A percentile compares a stretch with the other conserved stretches of the same genome.
Conservation (phyloP, 2,329 filamentous ascomycete species). For the Fusarium sp. region DNA sequence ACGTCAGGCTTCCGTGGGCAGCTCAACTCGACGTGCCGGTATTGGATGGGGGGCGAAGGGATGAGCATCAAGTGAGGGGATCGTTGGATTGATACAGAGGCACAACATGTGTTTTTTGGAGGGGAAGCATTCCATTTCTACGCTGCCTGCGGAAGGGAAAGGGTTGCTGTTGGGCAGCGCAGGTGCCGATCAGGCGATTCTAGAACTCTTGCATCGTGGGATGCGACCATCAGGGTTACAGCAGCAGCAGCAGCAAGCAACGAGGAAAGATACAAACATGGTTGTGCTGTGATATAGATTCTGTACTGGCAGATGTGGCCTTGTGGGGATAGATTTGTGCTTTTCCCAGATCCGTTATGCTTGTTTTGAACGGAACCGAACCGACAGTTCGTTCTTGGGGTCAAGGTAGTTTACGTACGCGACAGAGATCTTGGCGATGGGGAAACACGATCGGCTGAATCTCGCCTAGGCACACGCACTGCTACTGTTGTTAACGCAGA, state of each 20-base stretch:
- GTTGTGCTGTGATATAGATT: background rate
- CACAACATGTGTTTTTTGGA: conserved; percentile 21
- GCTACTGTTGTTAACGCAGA: background rate
- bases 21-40: background rate
- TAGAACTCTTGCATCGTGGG: conserved; percentile 4
- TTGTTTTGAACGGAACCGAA: conserved; percentile 3
- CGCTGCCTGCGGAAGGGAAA: background rate
- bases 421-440: conserved; percentile 3
- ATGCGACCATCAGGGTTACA: conserved; percentile 29
- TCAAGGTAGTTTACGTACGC: background rate
- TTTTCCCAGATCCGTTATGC: conserved; percentile 14
- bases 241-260: background rate
- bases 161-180: conserved; percentile 11
- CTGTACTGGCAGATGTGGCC: conserved; percentile 4
- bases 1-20: conserved; percentile 27
- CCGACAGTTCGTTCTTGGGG: background rate
- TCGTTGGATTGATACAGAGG: conserved; percentile 4
- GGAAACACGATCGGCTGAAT: background rate
- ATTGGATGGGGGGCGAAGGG: background rate
- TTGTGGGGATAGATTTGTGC: conserved; percentile 12
- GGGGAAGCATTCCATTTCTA: conserved; percentile 22
- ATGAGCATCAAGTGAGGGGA: conserved; percentile 18
- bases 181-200: conserved; percentile 33
- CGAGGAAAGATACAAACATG: background rate
- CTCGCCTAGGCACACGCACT: background rate